Conservation (phyloP, 1,284 basidiomycete species). For the Melampsora occidentalis region DNA sequence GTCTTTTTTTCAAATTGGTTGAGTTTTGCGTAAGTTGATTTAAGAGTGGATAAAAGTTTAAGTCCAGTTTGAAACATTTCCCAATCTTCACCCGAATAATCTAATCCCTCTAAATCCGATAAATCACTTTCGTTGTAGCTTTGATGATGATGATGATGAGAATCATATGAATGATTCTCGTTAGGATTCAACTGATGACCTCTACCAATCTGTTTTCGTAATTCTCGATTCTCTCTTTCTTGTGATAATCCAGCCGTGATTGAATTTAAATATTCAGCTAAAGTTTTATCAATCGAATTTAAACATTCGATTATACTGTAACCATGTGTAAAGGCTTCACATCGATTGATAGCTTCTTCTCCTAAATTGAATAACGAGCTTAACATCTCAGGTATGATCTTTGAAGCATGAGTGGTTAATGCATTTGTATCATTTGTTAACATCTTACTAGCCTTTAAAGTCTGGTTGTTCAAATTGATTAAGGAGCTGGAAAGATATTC, state of each 20-base stretch:
- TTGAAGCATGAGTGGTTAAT: slow-evolving; percentile 31
- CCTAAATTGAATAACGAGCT: slow-evolving; percentile 70
- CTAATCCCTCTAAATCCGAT: slow-evolving; percentile 60
- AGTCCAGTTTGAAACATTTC: slow-evolving; percentile 73
- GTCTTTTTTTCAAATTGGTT: slow-evolving; percentile 68
- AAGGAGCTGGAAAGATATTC: slow-evolving; percentile 65
- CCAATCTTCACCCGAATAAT: slow-evolving; percentile 85
- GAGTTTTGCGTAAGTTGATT: slow-evolving; percentile 67
- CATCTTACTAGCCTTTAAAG: neutral
- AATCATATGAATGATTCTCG: neutral
- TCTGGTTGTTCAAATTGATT: slow-evolving; percentile 8
- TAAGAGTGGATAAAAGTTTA: slow-evolving; percentile 74
- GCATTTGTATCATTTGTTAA: neutral
- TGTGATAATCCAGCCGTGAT: slow-evolving; percentile 57
- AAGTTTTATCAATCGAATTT: slow-evolving; percentile 67
- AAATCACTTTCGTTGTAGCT: slow-evolving; percentile 42
- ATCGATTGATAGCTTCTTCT: slow-evolving; percentile 73
- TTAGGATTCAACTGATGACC: slow-evolving; percentile 10
- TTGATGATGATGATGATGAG: slow-evolving; percentile 12
- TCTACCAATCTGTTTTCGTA: slow-evolving; percentile 5
- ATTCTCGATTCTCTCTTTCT: slow-evolving; percentile 34
- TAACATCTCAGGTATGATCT: slow-evolving; percentile 58
- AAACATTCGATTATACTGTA: slow-evolving; percentile 73
- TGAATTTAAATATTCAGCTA: slow-evolving; percentile 66
- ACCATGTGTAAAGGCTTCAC: slow-evolving; percentile 77